These are phyloP conservation scores for Lotmaria passim DNA, from an alignment of 208 protist genomes.

Conservation along the genomic window DNA sequence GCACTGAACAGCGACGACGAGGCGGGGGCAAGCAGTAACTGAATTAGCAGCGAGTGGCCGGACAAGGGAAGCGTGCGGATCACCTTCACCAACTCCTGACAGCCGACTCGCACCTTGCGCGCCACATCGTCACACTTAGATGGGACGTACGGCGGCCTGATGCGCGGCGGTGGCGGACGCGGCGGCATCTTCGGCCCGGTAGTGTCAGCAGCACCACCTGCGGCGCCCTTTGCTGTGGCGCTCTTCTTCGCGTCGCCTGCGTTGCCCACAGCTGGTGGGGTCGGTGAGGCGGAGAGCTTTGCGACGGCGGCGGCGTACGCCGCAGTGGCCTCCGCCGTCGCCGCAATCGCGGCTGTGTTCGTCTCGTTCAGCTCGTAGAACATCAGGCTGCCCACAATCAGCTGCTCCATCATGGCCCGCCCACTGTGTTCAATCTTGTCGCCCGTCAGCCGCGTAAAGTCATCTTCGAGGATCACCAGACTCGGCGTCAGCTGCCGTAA, in stretches of 20 bases:
- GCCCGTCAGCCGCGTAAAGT: constrained; percentile 65
- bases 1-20: constrained; percentile 59
- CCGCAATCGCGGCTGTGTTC: constrained; percentile 20
- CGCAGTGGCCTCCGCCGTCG: constrained; percentile 22
- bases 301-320: constrained; percentile 28
- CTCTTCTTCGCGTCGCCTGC: constrained; percentile 2
- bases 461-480: constrained; percentile 69
- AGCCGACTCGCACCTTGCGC: constrained; percentile 51
- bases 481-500: constrained; percentile 72
- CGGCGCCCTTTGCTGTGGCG: neutral
- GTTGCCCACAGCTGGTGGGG: neutral
- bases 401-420: constrained; percentile 69
- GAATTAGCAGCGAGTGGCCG: constrained; percentile 60
- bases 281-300: neutral
- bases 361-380: constrained; percentile 29
- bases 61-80: constrained; percentile 47
- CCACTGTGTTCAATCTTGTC: constrained; percentile 56
- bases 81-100: constrained; percentile 52
- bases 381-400: constrained; percentile 54
- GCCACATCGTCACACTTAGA: constrained; percentile 61
- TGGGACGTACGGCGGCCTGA: constrained; percentile 35
- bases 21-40: constrained; percentile 73
- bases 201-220: neutral
- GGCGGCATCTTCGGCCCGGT: constrained; percentile 10
- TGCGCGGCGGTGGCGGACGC: constrained; percentile 23